Conservation (phyloP, 2,329 filamentous ascomycete species). For the Nannizziopsis arthrosporioides region DNA sequence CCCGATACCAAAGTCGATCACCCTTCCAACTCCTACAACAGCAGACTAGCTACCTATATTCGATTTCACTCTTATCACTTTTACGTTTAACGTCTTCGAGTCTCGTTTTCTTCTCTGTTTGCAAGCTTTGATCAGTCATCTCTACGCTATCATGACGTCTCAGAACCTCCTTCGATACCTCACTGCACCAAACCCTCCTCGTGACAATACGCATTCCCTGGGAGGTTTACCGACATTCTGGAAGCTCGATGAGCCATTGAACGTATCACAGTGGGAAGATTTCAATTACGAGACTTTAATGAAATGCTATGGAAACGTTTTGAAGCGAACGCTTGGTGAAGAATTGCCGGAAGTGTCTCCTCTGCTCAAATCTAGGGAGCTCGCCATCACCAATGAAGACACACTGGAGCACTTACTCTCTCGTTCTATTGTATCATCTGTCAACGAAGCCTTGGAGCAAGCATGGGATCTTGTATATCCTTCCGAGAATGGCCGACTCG, state of each 20-base stretch:
- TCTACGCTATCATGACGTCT: slow-evolving; percentile 9
- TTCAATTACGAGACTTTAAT: slow-evolving; percentile 11
- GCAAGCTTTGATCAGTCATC: no score
- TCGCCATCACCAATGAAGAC: slow-evolving; percentile 10
- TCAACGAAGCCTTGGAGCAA: slow-evolving; percentile 3
- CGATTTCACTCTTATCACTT: no score
- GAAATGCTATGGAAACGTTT: slow-evolving; percentile 8
- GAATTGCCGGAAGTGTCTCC: not conserved
- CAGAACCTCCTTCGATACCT: slow-evolving; percentile 10
- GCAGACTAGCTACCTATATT: no score
- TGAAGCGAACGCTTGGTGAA: not conserved
- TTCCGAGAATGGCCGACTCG: not conserved
- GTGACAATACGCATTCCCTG: not conserved
- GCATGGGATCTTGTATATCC: not conserved
- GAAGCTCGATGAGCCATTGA: not conserved
- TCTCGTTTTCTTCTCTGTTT: no score
- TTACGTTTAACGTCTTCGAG: no score
- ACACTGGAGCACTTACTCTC: slow-evolving; percentile 10
- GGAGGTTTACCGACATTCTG: slow-evolving; percentile 1
- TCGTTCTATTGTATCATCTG: slow-evolving; percentile 2
- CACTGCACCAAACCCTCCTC: slow-evolving; percentile 8
- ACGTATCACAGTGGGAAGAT: not conserved
- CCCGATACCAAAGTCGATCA: no score
- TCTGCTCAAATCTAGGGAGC: slow-evolving; percentile 1
- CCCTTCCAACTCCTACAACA: no score